A percentile compares a stretch with the other conserved stretches of the same genome.
phyloP scores from a whole-genome alignment of 345 rosid genomes.

The Cardamine chenopodiifolia region DNA sequence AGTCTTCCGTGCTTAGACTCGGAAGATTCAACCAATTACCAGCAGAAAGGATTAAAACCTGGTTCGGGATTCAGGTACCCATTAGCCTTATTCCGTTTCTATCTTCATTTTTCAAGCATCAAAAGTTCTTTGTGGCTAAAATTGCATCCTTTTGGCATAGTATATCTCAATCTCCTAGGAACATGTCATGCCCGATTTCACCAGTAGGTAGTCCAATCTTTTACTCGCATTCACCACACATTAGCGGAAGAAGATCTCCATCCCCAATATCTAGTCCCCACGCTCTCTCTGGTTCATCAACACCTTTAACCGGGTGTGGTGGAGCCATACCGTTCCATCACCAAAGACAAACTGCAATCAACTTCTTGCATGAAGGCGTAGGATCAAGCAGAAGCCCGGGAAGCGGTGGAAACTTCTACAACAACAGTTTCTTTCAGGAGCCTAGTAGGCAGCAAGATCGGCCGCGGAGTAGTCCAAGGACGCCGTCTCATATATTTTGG shows the following conservation, averaged over 20 bases:
- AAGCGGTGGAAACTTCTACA: conserved; percentile 52
- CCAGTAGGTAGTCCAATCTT: conserved; percentile 65
- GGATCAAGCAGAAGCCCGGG: conserved; percentile 50
- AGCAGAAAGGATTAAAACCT: conserved; percentile 50
- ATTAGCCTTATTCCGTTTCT: conserved; percentile 16
- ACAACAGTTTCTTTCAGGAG: conserved; percentile 52
- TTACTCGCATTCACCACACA: conserved; percentile 58
- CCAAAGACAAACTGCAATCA: conserved; percentile 49
- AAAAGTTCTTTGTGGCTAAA: background rate
- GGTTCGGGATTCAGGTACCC: conserved; percentile 55
- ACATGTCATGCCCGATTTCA: conserved; percentile 63
- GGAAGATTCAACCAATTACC: conserved; percentile 51
- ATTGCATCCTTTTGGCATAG: conserved; percentile 35
- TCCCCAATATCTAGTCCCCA: conserved; percentile 72
- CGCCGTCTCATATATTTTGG: conserved; percentile 56
- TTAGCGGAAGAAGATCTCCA: conserved; percentile 64
- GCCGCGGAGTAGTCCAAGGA: conserved; percentile 54
- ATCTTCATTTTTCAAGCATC: conserved; percentile 12
- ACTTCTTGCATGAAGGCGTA: conserved; percentile 57
- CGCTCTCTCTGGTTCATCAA: conserved; percentile 63
- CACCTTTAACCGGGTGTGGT: conserved; percentile 59
- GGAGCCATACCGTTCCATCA: conserved; percentile 68
- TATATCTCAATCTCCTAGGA: conserved; percentile 53
- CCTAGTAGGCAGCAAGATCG: conserved; percentile 50
- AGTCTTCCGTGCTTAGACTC: conserved; percentile 50